Base-by-base conservation (phyloP, 2,329 filamentous ascomycete genomes). In the Boeremia exigua region DNA sequence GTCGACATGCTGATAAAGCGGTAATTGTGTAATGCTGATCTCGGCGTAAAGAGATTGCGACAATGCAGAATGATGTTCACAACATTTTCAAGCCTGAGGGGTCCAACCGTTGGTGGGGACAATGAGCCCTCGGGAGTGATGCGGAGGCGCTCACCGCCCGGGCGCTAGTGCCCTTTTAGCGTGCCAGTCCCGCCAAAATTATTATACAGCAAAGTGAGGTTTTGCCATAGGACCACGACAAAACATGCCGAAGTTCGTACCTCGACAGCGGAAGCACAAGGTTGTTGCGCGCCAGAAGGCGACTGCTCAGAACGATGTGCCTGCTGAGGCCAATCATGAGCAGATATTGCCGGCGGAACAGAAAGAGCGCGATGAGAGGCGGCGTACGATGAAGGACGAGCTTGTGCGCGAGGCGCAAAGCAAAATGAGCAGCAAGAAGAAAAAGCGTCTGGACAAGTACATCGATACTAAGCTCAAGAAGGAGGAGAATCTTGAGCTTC, bases 401-500 rank as follows among this genome's bases (percentile, higher is more conserved):
- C 65, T 88, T 55, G 78, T 78, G 57, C 77, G 77, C 58, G 79
- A 81, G 32, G 78, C 82, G 43, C 79, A 85, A 60, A 77, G 81
- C 3, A 84, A 84, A 61, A 81, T 88, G 54, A 85, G 82, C 2
- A 76, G 79, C 17, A 89, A 89, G 75, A 89, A 89, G 75, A 81
- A 85, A 64, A 89, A 89, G 77, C 79, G 87, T 49, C 69, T 89
- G 59, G 86, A 89, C 63, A 88, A 89, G 69, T 89, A 89, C 62
- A 86, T 89, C 73, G 93, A 98, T 68, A 95, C 85, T 55, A 99
- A 99, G 82, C 81, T 99, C 40, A 90, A 88, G 75, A 97, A 96
- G 75, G 95, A 99, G 71, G 94, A 98, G 75, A 96, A 91, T 68
- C 82, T 91, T 27, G 89, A 87, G 53, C 80, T 99, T 28, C 82